Percentiles rank a stretch among this genome's conserved stretches.
Evolutionary conservation across 2,329 filamentous ascomycete species (phyloP).

Genomic region (Samsoniella hepiali): DNA sequence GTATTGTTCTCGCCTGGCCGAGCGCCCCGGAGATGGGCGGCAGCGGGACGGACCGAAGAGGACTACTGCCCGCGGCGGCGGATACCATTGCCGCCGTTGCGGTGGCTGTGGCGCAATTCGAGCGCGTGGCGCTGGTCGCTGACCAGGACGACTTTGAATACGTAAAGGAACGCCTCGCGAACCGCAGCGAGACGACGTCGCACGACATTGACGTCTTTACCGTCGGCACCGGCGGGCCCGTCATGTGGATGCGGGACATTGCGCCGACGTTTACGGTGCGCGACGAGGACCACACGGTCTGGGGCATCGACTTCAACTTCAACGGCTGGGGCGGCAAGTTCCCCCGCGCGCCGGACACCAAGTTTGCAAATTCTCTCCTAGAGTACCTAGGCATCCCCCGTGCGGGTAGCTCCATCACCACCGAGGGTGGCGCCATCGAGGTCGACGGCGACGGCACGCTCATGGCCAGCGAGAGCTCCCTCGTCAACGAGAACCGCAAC

Average conservation of each 20-base stretch:
- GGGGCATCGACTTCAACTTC: conserved; percentile 17
- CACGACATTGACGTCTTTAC: neutral
- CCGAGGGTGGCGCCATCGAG: conserved; percentile 20
- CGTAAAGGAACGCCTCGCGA: neutral
- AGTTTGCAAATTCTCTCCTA: neutral
- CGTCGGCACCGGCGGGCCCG: neutral
- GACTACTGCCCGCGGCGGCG: neutral
- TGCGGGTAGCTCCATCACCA: neutral
- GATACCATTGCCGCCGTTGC: conserved; percentile 1
- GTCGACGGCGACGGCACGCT: conserved; percentile 19
- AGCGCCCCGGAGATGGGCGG: too few relatives aligned
- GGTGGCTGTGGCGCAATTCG: conserved; percentile 7
- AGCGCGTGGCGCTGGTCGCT: conserved; percentile 3
- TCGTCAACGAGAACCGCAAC: conserved; percentile 20
- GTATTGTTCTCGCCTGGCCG: too few relatives aligned
- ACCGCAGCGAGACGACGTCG: neutral
- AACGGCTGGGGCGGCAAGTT: conserved; percentile 14
- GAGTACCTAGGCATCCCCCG: neutral
- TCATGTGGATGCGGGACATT: conserved; percentile 19
- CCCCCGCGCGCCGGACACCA: neutral
- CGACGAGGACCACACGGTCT: neutral
- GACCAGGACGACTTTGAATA: neutral
- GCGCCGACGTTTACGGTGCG: conserved; percentile 12
- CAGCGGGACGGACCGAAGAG: too few relatives aligned
- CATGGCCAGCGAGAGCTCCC: conserved; percentile 15